These are phyloP conservation scores for Sisymbrium altissimum DNA, from an alignment of 345 rosid genomes.

Conservation along the genomic window DNA sequence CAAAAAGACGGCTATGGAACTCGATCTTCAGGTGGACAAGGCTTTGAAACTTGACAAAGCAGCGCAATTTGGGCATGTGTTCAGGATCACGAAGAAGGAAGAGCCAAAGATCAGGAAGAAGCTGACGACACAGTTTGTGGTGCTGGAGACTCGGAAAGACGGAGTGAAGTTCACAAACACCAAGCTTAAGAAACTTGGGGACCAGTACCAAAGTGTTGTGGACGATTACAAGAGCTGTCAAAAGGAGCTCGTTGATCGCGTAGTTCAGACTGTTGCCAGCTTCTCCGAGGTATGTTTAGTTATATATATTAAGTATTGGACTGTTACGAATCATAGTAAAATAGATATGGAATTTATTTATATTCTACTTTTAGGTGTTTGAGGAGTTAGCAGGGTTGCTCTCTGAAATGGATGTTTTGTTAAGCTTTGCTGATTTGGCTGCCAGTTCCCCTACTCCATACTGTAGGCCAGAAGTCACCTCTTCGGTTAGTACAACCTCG, in stretches of 20 bases:
- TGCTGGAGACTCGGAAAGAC: constrained; percentile 96
- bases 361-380: constrained; percentile 62
- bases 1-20: constrained; percentile 77
- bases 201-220: constrained; percentile 77
- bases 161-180: constrained; percentile 97
- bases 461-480: constrained; percentile 84
- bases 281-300: constrained; percentile 71
- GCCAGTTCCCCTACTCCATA: constrained; percentile 87
- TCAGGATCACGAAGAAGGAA: constrained; percentile 97
- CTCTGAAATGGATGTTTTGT: constrained; percentile 88
- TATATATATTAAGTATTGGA: neutral
- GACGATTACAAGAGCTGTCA: constrained; percentile 82
- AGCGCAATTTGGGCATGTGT: constrained; percentile 92
- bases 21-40: constrained; percentile 78
- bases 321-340: neutral
- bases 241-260: constrained; percentile 76
- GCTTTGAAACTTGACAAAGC: constrained; percentile 89
- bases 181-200: constrained; percentile 89
- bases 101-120: constrained; percentile 95
- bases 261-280: constrained; percentile 72
- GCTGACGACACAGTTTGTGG: constrained; percentile 76
- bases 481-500: constrained; percentile 48
- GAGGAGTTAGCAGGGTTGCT: constrained; percentile 67
- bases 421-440: constrained; percentile 96
- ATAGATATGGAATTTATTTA: neutral